phyloP scores from a whole-genome alignment of 2,329 filamentous ascomycete genomes.

The Colletotrichum costaricense region DNA sequence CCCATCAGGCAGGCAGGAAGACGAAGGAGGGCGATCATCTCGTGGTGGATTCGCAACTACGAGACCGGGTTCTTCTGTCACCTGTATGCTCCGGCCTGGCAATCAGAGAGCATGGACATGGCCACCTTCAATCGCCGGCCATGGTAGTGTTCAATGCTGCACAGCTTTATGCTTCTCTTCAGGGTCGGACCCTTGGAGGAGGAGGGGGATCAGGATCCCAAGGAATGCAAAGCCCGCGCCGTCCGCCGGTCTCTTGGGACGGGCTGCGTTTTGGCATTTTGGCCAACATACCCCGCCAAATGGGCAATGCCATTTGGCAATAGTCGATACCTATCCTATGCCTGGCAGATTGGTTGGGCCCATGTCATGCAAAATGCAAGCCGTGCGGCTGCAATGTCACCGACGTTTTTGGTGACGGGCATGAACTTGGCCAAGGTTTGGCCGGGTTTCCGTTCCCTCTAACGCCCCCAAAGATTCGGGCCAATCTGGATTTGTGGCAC shows the following conservation, averaged over 20 bases:
- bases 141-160: background rate
- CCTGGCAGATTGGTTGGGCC: constrained; percentile 12
- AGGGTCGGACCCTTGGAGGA: constrained; percentile 6
- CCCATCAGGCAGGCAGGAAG: background rate
- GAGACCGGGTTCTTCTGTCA: background rate
- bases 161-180: constrained; percentile 10
- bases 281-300: constrained; percentile 1
- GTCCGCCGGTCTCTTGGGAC: constrained; percentile 4
- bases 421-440: constrained; percentile 25
- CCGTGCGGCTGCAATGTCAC: background rate
- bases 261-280: background rate
- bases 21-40: background rate
- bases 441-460: background rate
- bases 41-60: background rate
- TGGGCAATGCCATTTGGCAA: background rate
- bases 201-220: background rate
- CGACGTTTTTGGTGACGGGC: background rate
- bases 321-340: constrained; percentile 5
- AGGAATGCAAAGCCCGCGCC: background rate
- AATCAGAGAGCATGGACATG: background rate
- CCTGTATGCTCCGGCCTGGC: constrained; percentile 1
- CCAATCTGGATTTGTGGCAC: background rate
- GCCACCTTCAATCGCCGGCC: background rate
- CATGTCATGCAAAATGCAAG: constrained; percentile 13
- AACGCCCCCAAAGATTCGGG: background rate